Conservation (phyloP, 2,329 filamentous ascomycete species). For the Neonectria magnoliae region DNA sequence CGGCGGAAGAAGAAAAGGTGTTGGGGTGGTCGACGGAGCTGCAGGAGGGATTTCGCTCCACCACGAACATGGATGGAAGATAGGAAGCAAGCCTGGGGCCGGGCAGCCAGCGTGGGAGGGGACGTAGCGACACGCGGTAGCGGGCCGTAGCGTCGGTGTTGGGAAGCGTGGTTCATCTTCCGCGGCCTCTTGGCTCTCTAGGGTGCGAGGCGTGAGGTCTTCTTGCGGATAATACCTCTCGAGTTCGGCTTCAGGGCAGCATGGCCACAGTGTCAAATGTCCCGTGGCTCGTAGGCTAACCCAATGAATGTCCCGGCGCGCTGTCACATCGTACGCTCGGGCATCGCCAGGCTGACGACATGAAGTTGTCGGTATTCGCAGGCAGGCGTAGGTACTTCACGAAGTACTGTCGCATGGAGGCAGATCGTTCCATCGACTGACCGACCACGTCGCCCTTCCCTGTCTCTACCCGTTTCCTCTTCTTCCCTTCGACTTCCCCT, state of each 20-base stretch:
- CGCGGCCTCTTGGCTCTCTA: neutral
- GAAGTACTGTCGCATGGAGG: too few species aligned
- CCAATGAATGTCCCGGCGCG: neutral
- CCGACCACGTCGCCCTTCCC: slow-evolving; percentile 10
- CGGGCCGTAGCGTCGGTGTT: neutral
- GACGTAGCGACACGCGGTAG: neutral
- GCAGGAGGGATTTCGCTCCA: too few species aligned
- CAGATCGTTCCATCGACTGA: slow-evolving; percentile 22
- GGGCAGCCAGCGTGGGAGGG: neutral
- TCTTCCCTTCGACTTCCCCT: slow-evolving; percentile 8
- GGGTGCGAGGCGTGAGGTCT: too few species aligned
- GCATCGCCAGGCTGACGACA: neutral
- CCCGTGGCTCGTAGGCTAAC: too few species aligned
- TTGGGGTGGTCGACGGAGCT: too few species aligned
- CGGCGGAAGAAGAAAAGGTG: neutral
- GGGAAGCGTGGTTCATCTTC: neutral
- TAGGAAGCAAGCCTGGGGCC: neutral
- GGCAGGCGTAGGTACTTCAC: neutral
- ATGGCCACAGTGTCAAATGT: neutral
- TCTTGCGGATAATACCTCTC: neutral
- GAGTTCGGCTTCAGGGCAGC: neutral
- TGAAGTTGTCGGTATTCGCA: neutral
- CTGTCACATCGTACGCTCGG: too few species aligned
- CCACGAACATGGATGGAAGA: neutral
- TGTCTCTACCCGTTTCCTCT: slow-evolving; percentile 4